Evolutionary conservation across 257 asterid species (phyloP).

Genomic region (Dorcoceras hygrometricum): DNA sequence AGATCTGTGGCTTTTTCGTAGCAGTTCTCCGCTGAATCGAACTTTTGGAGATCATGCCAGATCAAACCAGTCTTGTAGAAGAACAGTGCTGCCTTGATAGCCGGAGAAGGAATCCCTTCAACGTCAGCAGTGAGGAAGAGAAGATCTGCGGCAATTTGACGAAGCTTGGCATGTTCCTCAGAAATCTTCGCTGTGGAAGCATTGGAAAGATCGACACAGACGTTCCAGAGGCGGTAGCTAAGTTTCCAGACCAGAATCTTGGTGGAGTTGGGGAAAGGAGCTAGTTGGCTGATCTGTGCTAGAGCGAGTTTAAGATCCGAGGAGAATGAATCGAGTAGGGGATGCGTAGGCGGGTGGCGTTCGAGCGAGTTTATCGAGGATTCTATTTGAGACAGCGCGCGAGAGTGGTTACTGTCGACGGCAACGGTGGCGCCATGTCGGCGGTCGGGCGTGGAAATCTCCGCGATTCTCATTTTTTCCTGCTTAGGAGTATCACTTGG

Average conservation of each 20-base stretch:
- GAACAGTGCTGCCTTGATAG: conserved; percentile 69
- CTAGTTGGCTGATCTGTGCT: conserved; percentile 53
- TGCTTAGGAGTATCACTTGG: conserved; percentile 27
- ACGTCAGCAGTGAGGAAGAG: conserved; percentile 65
- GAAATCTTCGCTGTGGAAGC: conserved; percentile 41
- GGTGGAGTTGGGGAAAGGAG: conserved; percentile 65
- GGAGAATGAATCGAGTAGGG: conserved; percentile 60
- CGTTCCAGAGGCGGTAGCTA: conserved; percentile 93
- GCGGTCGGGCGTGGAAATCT: conserved; percentile 57
- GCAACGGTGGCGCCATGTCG: conserved; percentile 45
- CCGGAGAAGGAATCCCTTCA: conserved; percentile 74
- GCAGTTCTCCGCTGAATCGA: conserved; percentile 72
- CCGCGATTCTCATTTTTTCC: conserved; percentile 66
- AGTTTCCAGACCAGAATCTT: conserved; percentile 82
- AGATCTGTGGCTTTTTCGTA: conserved; percentile 93
- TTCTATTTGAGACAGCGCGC: conserved; percentile 56
- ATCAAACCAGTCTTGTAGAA: conserved; percentile 78
- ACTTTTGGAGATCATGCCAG: conserved; percentile 65
- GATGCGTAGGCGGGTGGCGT: conserved; percentile 41
- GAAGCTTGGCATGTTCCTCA: conserved; percentile 79
- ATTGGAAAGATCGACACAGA: conserved; percentile 83
- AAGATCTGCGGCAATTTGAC: conserved; percentile 81
- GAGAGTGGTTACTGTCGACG: conserved; percentile 37
- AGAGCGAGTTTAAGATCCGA: conserved; percentile 49
- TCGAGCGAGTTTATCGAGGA: conserved; percentile 61